A percentile compares a stretch with the other conserved stretches of the same genome.
phyloP scores from a whole-genome alignment of 2,329 filamentous ascomycete genomes.

The Talaromyces sp. region DNA sequence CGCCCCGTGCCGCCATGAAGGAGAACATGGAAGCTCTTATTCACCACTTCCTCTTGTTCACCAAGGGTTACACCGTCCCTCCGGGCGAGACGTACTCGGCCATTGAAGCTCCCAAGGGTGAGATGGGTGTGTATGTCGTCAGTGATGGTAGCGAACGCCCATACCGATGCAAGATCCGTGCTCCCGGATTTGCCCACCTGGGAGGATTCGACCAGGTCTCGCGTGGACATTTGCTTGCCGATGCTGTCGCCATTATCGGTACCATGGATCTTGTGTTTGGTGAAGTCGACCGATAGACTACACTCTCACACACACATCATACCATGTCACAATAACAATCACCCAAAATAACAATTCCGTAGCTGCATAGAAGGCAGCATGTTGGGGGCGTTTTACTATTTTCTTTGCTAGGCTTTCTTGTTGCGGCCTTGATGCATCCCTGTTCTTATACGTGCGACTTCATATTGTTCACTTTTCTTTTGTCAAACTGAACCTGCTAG shows the following conservation, averaged over 20 bases:
- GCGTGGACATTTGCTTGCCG: conserved; percentile 87
- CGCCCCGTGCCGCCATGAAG: conserved; percentile 97
- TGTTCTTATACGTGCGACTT: conserved; percentile 17
- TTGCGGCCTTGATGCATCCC: conserved; percentile 14
- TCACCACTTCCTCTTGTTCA: conserved; percentile 98
- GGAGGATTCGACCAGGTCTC: conserved; percentile 89
- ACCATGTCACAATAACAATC: conserved; percentile 8
- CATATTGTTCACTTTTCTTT: conserved; percentile 13
- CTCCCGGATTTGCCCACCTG: conserved; percentile 93
- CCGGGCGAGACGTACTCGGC: conserved; percentile 97
- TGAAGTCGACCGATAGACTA: conserved; percentile 51
- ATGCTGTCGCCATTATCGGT: conserved; percentile 90
- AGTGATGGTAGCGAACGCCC: conserved; percentile 94
- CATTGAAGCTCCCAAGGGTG: conserved; percentile 99
- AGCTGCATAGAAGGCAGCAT: conserved; percentile 12
- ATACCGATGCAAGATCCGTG: conserved; percentile 95
- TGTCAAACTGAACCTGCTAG: conserved; percentile 12
- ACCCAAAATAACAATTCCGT: conserved; percentile 3
- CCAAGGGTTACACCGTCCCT: conserved; percentile 95
- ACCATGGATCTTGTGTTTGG: conserved; percentile 89
- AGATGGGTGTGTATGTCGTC: conserved; percentile 97
- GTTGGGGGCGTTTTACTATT: conserved; percentile 32
- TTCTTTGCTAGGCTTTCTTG: conserved; percentile 15
- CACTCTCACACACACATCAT: conserved; percentile 1
- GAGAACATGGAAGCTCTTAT: conserved; percentile 99